Evolutionary conservation across 768 basidiomycete species (phyloP), one percentile per base, ranked within the genome.

Genomic region (Termitomyces sp.): DNA sequence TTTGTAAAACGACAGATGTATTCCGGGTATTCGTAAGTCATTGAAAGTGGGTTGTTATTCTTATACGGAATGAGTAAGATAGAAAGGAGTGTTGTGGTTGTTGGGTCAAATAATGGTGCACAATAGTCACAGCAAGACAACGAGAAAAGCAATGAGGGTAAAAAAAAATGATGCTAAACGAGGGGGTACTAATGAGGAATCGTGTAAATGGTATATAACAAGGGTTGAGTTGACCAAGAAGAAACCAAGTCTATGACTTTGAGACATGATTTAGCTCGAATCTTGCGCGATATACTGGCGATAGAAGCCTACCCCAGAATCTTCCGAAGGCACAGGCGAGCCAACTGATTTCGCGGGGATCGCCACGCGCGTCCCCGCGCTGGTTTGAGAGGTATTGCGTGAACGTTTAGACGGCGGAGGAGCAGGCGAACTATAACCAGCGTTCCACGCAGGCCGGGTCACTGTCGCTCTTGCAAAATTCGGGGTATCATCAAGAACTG

Each of bases 241-340:
- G 14, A 33, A 43, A 5, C 43, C 20, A 60, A 45, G 63, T 54
- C 65, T 66, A 66, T 53, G 62, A 63, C 62, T 70, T 74, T 63
- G n/a, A 75, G 66, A 68, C 50, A 65, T 72, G 71, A 63, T 79
- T 81, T 69, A 92, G 74, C 60, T 83, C 43, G 85, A 85, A 66
- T 92, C 87, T 61, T 89, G 82, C 52, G 84, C 85, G 66, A 92
- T 78, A 70, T 92, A 83, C 71, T 90, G 87, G 60, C 88, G 86
- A 75, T 92, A 90, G 68, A 93, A 71, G 62, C 87, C 90, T 61
- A 93, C 88, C 62, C 88, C 89, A 52, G 91, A 93, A 69, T 92
- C 91, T 65, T 88, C 86, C 30, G 85, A 82, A 18, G 87, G 89
- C 48, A 86, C 87, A 57, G 91, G 89, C 5, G 90, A 91, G 18